Evolutionary conservation across 1,284 basidiomycete species (phyloP), one percentile per base, ranked within the genome.

Genomic region (Sutorius eximius): DNA sequence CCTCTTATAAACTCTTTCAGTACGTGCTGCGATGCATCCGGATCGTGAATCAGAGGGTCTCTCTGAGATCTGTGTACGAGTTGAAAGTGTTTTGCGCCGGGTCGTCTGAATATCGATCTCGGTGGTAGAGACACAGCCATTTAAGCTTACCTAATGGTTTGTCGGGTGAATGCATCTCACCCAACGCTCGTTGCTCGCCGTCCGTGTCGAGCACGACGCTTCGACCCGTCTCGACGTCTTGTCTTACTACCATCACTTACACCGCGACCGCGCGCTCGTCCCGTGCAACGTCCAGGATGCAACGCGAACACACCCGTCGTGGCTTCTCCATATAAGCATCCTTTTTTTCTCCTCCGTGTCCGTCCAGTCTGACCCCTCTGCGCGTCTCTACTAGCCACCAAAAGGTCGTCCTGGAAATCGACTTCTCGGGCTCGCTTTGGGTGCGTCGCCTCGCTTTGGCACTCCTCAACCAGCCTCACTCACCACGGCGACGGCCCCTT

Each of bases 21-120:
- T 8, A 99, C 95, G 72, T 95, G 88, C 60, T 86, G 82, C 56
- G 87, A 87, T 0, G 93, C 93, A 56, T 95, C 93, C 3, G 93
- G 87, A 65, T 99, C 96, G 70, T 98, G 89, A 64, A 95, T 93
- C 46, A 97, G 83, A 2, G 97, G 95, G 75, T 99, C 97, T 53
- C 96, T 80, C 68, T 95, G 94, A 11, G 96, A 98, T 58, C 97
- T 84, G 72, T 99, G 95, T 27, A 99, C 95, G 47, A 99, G 89
- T 77, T 98, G 94, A 66, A 95, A 98, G 73, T 98, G 94, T 70
- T 91, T 86, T 53, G 90, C 86, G 7, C 91, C 89, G 11, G 93
- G 90, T 64, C 87, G 87, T 60, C 94, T 87, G 77, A 92, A 99
- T 65, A 95, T 86, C 29, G 94, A 96, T 73, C 87, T 91, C 61